phyloP scores from a whole-genome alignment of 192 early-diverging fungal genomes.

The Umbelopsis sp. region DNA sequence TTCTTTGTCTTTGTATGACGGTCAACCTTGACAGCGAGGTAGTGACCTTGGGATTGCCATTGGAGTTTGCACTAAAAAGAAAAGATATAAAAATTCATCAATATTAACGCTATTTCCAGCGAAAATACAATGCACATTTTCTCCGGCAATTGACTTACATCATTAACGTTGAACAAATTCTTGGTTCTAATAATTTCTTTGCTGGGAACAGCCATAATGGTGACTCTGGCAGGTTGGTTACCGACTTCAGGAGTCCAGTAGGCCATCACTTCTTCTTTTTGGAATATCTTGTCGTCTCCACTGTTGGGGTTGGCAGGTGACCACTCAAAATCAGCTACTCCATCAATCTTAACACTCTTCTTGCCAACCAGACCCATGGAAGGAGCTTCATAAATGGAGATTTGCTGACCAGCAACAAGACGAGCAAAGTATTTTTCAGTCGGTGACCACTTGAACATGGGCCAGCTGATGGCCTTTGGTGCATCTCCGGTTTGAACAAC shows the following conservation, averaged over 20 bases:
- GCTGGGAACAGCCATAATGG: conserved; percentile 78
- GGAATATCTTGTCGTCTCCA: conserved; percentile 35
- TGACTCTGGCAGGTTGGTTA: conserved; percentile 97
- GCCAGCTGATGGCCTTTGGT: conserved; percentile 78
- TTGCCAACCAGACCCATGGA: conserved; percentile 91
- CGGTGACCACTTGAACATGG: conserved; percentile 96
- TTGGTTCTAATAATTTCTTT: conserved; percentile 91
- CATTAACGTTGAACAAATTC: conserved; percentile 94
- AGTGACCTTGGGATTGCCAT: conserved; percentile 91
- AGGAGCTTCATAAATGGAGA: conserved; percentile 93
- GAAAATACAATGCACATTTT: too few species aligned
- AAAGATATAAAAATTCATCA: neutral
- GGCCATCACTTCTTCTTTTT: conserved; percentile 71
- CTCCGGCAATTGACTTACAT: conserved; percentile 53
- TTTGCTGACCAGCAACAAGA: conserved; percentile 68
- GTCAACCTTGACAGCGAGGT: conserved; percentile 92
- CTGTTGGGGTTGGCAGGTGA: conserved; percentile 52
- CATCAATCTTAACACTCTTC: conserved; percentile 87
- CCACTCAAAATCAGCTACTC: conserved; percentile 80
- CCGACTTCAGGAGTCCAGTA: conserved; percentile 97
- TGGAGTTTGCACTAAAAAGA: conserved; percentile 67
- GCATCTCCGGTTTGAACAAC: conserved; percentile 49
- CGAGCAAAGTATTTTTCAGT: conserved; percentile 95
- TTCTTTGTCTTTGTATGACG: conserved; percentile 92
- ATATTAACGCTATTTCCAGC: too few species aligned